Conservation (phyloP, 768 basidiomycete species). For the Hygrocybe punicea region DNA sequence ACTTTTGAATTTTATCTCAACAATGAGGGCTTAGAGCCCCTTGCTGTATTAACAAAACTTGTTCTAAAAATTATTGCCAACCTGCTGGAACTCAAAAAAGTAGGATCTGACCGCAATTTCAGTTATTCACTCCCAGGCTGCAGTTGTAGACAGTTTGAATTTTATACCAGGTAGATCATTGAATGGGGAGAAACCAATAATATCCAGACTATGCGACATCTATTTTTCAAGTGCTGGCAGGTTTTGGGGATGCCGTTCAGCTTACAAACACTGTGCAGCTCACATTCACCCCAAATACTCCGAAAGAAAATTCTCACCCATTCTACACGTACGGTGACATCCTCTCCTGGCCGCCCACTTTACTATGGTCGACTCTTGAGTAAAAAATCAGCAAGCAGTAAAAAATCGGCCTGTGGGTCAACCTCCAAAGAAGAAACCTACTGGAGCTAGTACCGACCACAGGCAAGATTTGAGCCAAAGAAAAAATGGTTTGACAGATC, state of each 20-base stretch:
- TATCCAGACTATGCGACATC: too few species aligned
- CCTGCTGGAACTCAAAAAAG: not conserved
- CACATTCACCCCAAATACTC: not conserved
- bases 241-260: too few species aligned
- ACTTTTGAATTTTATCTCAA: too few species aligned
- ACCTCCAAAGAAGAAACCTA: not conserved
- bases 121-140: not conserved
- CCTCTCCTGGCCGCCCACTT: not conserved
- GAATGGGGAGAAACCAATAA: not conserved
- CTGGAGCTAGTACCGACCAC: not conserved
- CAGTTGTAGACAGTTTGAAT: not conserved
- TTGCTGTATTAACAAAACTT: not conserved
- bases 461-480: not conserved
- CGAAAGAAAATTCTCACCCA: not conserved
- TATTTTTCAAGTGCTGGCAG: too few species aligned
- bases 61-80: not conserved
- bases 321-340: not conserved
- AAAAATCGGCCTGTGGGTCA: not conserved
- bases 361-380: not conserved
- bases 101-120: not conserved
- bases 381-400: not conserved
- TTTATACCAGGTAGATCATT: not conserved
- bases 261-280: too few species aligned
- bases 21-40: not conserved
- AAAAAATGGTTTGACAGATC: not conserved